Base-by-base conservation (phyloP, 345 rosid genomes). In the Murraya paniculata region DNA sequence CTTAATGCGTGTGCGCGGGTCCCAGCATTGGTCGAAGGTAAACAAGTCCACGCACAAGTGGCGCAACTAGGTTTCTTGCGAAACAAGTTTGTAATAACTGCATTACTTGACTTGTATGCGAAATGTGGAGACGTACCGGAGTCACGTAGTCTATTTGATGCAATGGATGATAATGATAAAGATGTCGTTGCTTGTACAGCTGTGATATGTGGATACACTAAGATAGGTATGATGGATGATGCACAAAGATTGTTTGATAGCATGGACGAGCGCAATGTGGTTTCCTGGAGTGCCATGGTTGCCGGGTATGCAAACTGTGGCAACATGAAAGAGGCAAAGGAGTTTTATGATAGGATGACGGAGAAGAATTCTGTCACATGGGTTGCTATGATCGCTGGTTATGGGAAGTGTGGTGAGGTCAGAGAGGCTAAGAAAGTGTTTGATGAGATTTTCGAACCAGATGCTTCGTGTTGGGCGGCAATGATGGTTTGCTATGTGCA, bases 161-260 rank as follows among this genome's bases (percentile, higher is more conserved):
- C 24, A 65, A 88, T 93, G 81, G 86, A 80, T 2, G 84, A 83
- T 2, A 86, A 79, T 0, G 81, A 83, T 2, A 91, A 86, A 77
- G 94, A 88, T 69, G 86, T 88, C 3, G 87, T 89, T 67, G 81
- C 93, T 50, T 92, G 89, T 84, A 92, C 92, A 2, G 97, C 91
- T 8, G 85, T 93, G 89, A 67, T 93, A 18, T 67, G 85, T 70
- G 94, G 91, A 66, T 93, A 86, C 81, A 81, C 87, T 39, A 88
- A 86, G 82, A 74, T 80, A 77, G 82, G 87, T 24, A 76, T 81
- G 81, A 71, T 88, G 89, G 76, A 74, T 56, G 73, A 81, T 31
- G 91, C 90, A 0, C 65, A 62, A 55, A 58, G 69, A 74, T 73
- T 90, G 80, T 90, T 88, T 74, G 86, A 88, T 53, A 38, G 30